Conservation (phyloP, 1,284 basidiomycete genomes). For the Fomes fomentarius region DNA sequence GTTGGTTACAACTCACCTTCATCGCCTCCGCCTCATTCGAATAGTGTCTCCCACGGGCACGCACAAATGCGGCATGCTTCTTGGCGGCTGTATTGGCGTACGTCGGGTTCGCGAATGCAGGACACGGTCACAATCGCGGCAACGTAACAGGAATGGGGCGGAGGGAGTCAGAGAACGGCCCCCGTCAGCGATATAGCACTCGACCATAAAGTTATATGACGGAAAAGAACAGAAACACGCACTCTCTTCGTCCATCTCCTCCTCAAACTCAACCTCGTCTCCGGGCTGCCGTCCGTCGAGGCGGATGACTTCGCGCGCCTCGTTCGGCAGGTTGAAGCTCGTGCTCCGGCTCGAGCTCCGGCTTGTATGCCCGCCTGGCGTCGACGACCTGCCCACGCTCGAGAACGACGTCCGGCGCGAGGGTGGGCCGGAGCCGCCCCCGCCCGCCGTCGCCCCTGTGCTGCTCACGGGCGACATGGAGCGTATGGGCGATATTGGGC, state of each 20-base stretch:
- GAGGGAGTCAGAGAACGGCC: too few relatives aligned
- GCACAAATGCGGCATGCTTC: constrained; percentile 83
- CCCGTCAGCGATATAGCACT: too few relatives aligned
- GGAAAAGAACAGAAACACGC: constrained; percentile 31
- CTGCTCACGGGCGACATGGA: constrained; percentile 34
- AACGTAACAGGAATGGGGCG: too few relatives aligned
- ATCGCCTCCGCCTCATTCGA: constrained; percentile 92
- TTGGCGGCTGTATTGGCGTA: constrained; percentile 57
- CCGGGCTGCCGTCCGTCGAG: constrained; percentile 43
- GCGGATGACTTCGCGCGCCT: constrained; percentile 61
- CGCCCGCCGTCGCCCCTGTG: constrained; percentile 41
- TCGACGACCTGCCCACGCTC: constrained; percentile 47
- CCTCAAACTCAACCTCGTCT: constrained; percentile 68
- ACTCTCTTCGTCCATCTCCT: constrained; percentile 90
- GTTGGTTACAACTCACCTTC: constrained; percentile 72
- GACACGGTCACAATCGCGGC: too few relatives aligned
- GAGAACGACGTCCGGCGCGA: constrained; percentile 84
- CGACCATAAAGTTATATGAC: too few relatives aligned
- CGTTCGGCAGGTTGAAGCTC: constrained; percentile 78
- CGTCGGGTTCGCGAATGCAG: constrained; percentile 2
- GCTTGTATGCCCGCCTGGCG: constrained; percentile 57
- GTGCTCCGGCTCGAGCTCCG: constrained; percentile 77
- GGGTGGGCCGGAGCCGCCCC: constrained; percentile 62
- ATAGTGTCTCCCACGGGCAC: constrained; percentile 84
- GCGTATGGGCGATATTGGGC: constrained; percentile 32